Conservation (phyloP, 2,329 filamentous ascomycete species). For the Malbranchea zuffiana region DNA sequence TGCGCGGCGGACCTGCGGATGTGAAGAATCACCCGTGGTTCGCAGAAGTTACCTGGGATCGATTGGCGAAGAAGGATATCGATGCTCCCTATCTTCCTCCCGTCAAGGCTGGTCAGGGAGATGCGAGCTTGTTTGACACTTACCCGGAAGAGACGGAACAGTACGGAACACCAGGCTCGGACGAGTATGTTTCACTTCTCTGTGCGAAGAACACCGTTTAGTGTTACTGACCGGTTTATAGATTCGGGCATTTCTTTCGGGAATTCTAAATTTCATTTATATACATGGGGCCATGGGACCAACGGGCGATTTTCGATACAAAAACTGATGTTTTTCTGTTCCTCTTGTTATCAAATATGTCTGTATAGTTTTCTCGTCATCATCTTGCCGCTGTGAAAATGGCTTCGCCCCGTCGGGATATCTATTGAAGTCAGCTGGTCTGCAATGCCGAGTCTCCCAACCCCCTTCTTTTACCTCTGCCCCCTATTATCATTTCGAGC, state of each 20-base stretch:
- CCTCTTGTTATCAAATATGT: too few relatives aligned
- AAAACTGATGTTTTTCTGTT: too few relatives aligned
- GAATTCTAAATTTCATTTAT: slow-evolving; percentile 50
- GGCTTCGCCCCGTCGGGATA: too few relatives aligned
- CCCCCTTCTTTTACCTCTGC: too few relatives aligned
- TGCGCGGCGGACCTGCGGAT: slow-evolving; percentile 81
- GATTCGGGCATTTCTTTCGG: slow-evolving; percentile 62
- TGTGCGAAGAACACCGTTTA: not conserved
- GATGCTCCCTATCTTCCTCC: slow-evolving; percentile 96
- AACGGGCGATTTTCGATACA: too few relatives aligned
- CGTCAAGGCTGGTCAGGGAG: slow-evolving; percentile 83
- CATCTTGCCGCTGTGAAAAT: too few relatives aligned
- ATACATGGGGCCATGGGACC: too few relatives aligned
- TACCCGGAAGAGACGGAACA: slow-evolving; percentile 94
- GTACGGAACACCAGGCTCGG: slow-evolving; percentile 67
- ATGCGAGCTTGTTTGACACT: slow-evolving; percentile 94
- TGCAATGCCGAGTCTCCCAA: too few relatives aligned
- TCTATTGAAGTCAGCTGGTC: too few relatives aligned
- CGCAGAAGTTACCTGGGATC: slow-evolving; percentile 93
- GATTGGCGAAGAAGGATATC: slow-evolving; percentile 88
- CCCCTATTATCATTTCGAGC: too few relatives aligned
- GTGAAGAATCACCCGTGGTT: slow-evolving; percentile 97
- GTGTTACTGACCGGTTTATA: slow-evolving; percentile 24
- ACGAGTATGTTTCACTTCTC: slow-evolving; percentile 59
- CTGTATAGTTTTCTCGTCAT: too few relatives aligned